Evolutionary conservation across 2,329 filamentous ascomycete species (phyloP), one percentile per base, ranked within the genome.

Genomic region (Fusarium guadeloupense): DNA sequence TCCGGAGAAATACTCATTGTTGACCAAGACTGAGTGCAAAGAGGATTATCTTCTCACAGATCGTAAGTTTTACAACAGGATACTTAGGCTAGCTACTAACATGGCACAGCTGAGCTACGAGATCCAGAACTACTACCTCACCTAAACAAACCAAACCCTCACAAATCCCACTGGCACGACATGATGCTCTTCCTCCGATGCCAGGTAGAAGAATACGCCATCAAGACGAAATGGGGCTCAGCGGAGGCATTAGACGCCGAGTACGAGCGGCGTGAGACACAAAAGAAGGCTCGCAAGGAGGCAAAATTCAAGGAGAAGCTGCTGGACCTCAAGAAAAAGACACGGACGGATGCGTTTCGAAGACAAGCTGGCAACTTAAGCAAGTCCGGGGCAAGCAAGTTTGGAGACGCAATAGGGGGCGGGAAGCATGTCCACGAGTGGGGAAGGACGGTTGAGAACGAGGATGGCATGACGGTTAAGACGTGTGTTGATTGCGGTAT

Each of bases 161-260:
- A 97, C 77, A 97, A 97, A 74, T 88, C 90, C 0, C 93, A 93
- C 54, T 99, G 93, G 92, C 93, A 97, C 75, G 92, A 96, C 80
- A 99, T 99, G 95, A 97, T 97, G 89, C 84, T 99, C 3, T 99
- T 95, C 73, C 81, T 99, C 19, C 89, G 95, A 1, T 96, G 87
- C 58, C 95, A 99, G 72, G 91, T 99, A 3, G 95, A 99, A 72
- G 92, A 93, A 52, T 97, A 97, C 72, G 95, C 94, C 0, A 89
- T 98, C 69, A 86, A 83, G 2, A 87, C 86, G 64, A 97, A 97
- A 78, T 99, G 95, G 95, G 95, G 95, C 0, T 92, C 89, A 0
- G 77, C 91, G 0, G 93, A 95, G 71, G 90, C 89, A 0, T 78
- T 98, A 5, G 95, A 98, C 72, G 91, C 85, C 6, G 94, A 98